These are phyloP conservation scores for Salix udensis DNA, from an alignment of 345 rosid species.

Conservation along the genomic window DNA sequence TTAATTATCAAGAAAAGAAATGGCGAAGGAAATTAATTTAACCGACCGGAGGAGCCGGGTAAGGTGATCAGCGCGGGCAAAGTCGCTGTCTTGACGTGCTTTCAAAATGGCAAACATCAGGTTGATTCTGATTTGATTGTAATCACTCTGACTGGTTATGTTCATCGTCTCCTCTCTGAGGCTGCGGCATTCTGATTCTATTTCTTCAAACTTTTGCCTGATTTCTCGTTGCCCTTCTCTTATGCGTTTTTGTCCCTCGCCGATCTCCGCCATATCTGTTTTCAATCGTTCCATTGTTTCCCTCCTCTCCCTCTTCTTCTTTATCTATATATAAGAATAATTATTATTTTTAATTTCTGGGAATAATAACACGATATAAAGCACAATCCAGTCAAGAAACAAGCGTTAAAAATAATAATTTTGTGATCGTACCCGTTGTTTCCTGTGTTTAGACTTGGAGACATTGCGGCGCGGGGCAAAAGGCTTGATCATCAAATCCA, in stretches of 20 bases:
- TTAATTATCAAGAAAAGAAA: not conserved
- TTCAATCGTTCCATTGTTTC: not conserved
- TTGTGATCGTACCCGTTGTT: not conserved
- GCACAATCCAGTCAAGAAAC: not conserved
- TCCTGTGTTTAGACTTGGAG: not conserved
- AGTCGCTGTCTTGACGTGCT: not conserved
- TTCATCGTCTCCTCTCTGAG: not conserved
- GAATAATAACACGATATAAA: not conserved
- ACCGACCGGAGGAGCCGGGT: not conserved
- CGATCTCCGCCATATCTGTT: not conserved
- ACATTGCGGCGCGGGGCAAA: not conserved
- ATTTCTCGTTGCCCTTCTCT: not conserved
- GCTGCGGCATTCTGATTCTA: not conserved
- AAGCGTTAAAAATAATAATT: not conserved
- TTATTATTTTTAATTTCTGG: not conserved
- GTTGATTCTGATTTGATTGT: not conserved
- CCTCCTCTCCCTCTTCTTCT: not conserved
- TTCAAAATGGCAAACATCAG: not conserved
- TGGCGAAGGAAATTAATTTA: not conserved
- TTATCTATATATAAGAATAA: no score
- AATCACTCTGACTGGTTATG: not conserved
- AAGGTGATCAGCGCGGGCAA: not conserved
- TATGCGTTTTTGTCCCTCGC: not conserved
- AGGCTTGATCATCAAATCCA: no score
- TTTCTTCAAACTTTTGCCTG: not conserved